Base-by-base conservation (phyloP, 1,284 basidiomycete genomes). In the Microbotryomycetes sp. region DNA sequence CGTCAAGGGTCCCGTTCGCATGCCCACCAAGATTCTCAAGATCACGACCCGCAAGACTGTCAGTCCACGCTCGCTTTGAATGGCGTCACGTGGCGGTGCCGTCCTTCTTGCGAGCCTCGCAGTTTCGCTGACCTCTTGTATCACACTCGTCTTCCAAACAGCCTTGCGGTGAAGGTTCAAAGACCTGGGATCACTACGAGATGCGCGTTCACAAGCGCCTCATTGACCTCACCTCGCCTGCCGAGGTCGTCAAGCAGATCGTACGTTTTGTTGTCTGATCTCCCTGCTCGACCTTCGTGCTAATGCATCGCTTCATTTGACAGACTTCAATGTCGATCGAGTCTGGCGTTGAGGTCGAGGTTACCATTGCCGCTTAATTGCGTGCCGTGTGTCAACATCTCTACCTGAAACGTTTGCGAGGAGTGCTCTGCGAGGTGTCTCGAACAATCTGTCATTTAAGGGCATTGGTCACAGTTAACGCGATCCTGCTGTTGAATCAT, bases 161-260 rank as follows among this genome's bases (percentile, higher is more conserved):
- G 89, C 89, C 93, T 80, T 96, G 96, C 78, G 96, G 96, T 93
- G 96, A 98, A 81, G 96, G 96, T 84, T 94, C 77, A 76, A 98
- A 99, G 88, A 99, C 96, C 77, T 99, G 96, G 96, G 96, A 98
- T 81, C 87, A 90, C 75, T 98, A 93, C 81, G 94, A 99, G 82
- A 86, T 99, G 81, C 92, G 93, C 83, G 85, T 99, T 73, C 94
- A 99, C 88, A 99, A 99, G 84, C 90, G 96, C 75, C 84, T 98
- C 78, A 98, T 99, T 77, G 96, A 99, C 83, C 83, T 99, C 70
- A 92, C 94, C 83, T 93, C 93, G 64, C 94, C 94, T 67, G 91
- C 89, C 76, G 96, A 98, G 82, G 90, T 97, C 73, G 96, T 99
- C 81, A 98, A 98, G 85, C 94, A 98, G 82, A 99, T 99, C 77